Base-by-base conservation (phyloP, 2,329 filamentous ascomycete species). In the Neopestalotiopsis clavispora region DNA sequence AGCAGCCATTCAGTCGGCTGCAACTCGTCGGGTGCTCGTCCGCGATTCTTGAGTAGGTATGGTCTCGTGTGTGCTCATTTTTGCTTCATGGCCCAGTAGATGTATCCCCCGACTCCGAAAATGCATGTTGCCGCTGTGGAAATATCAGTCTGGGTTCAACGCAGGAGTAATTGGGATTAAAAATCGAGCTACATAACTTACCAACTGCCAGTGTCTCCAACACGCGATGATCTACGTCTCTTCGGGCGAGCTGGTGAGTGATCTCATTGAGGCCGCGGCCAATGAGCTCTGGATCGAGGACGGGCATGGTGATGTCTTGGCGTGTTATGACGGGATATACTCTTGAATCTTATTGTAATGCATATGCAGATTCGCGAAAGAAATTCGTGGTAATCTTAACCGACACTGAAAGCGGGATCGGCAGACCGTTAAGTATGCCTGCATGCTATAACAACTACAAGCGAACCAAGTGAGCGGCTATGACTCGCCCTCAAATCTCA, bases 71-170 rank as follows among this genome's bases (percentile, higher is more conserved):
- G 2, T 30, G 63, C 32, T 66, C 32, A 56, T 32, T 67, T 67
- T 20, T 67, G 65, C 34, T 38, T 60, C 65, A 67, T 67, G 14
- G 65, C 65, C 65, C 65, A 67, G 34, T 60, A 40, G 7, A 67
- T 67, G 30, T 59, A 67, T 3, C 65, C 65, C 34, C 65, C 65
- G 20, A 67, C 65, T 4, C 65, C 65, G 17, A 67, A 67, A 13
- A 67, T 67, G 32, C 65, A 67, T 4, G 65, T 67, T 10, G 65
- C 65, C 28, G 57, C 65, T 67, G n/a, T 14, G 40, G 20, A 4
- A 1, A 5, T 34, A 4, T 62, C n/a, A 61, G 32, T 10, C 9
- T 20, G 12, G 20, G 6, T 59, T n/a, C 1, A 23, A 23, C 23
- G 23, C 23, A 2, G 23, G 23, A 23, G 23, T 23, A 23, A 3